Base-by-base conservation (phyloP, 1,284 basidiomycete genomes). In the Phlebopus sp. region DNA sequence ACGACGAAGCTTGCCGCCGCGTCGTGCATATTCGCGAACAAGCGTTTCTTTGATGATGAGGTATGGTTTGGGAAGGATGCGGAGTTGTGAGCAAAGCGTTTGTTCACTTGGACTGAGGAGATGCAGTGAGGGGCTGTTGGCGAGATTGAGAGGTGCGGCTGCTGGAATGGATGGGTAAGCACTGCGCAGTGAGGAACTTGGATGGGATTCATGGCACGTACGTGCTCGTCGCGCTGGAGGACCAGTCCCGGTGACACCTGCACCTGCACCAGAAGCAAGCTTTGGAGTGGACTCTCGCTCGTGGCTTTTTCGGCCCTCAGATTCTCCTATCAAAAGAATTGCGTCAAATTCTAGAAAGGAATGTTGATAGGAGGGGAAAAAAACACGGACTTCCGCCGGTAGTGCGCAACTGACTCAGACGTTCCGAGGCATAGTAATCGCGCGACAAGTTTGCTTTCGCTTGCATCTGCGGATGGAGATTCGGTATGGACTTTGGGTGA, bases 11-110 rank as follows among this genome's bases (percentile, higher is more conserved):
- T 89, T 86, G 11, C 92, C 93, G 27, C 89, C 86, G 47, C 91
- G 77, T n/a, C 92, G 78, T 6, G 90, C 90, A 60, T 92, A 95
- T 69, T 97, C 94, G 30, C 92, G 81, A 19, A 97, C 84, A 37
- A 96, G 80, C 7, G 87, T 89, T 68, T 96, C 92, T 66, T 97
- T 97, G 71, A 97, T 90, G 49, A 87, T 81, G 39, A 97, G 81
- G 67, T 95, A 97, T 1, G 93, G 91, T 59, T 92, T 91, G 0
- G 94, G 94, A 32, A 96, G 75, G 50, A 97, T 92, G 5, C 92
- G 86, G 14, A 97, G 75, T 46, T 81, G 78, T 3, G 91, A 90
- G 66, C 94, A 97, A n/a, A 97, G 81, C 0, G 79, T 75, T 67
- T 93, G 89, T 69, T 97, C 94, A 21, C 85, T 84, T 4, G 83